These are phyloP conservation scores for Afroboletus lepidellus DNA, from an alignment of 1,284 basidiomycete genomes.

Conservation along the genomic window DNA sequence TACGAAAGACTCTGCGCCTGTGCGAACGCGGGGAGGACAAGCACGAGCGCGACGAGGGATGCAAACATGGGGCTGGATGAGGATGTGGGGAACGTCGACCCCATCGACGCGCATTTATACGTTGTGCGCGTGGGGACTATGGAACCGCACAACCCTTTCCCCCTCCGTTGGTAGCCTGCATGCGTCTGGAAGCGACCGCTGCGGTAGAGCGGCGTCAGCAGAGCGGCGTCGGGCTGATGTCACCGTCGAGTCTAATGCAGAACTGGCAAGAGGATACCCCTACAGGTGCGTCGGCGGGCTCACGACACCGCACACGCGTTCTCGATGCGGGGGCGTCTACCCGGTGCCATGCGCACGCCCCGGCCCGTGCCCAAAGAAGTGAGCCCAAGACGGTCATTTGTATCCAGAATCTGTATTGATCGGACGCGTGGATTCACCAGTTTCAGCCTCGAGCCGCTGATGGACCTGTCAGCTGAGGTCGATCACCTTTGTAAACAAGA, in stretches of 20 bases:
- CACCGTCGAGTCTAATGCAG: background rate
- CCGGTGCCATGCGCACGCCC: background rate
- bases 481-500: too few relatives aligned
- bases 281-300: background rate
- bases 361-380: too few relatives aligned
- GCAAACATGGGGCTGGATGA: constrained; percentile 17
- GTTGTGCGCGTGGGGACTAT: background rate
- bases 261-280: background rate
- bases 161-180: too few relatives aligned
- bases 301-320: background rate
- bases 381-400: too few relatives aligned
- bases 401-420: too few relatives aligned
- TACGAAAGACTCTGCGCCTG: constrained; percentile 22
- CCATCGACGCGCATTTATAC: constrained; percentile 13
- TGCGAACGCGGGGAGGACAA: constrained; percentile 14
- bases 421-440: too few relatives aligned
- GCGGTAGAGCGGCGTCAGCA: constrained; percentile 1
- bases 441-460: too few relatives aligned
- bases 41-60: constrained; percentile 15
- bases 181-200: background rate
- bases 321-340: background rate
- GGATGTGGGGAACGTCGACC: background rate
- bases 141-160: too few relatives aligned
- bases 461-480: too few relatives aligned
- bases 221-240: constrained; percentile 8